Evolutionary conservation across 306 rosid species (phyloP), one percentile per base, ranked within the genome.

Genomic region (Luffa aegyptiaca): DNA sequence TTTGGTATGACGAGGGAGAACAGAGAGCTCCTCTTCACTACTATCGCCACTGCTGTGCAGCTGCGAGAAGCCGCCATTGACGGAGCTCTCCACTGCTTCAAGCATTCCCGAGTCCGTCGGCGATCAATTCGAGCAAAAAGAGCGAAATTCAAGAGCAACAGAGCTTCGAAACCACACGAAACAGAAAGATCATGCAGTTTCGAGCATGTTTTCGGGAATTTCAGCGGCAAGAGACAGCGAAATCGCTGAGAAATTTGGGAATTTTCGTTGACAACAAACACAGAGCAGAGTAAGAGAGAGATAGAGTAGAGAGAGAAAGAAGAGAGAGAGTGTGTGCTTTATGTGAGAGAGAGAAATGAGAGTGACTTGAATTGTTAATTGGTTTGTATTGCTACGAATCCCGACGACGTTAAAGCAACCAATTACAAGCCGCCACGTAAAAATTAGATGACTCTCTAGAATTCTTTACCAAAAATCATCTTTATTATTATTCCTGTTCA

Each of bases 1-100:
- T 81, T 95, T 95, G 13, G 99, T 95, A 68, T 95, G 99, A 61
- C 97, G 97, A 75, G 99, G 99, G 13, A 95, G 93, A 81, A 95
- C 97, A 4, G 99, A 91, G 2, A 95, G 93, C 90, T 95, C 99
- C 81, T 95, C 99, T 59, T 95, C 99, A 42, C 99, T 91, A 21
- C 97, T 92, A 52, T 95, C 99, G 3, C 99, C 97, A 65, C 90
- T 88, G 85, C 89, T 91, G 87, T 91, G 99, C 61, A 93, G 84
- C 65, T 93, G 96, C 1, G 97, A 83, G 91, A 91, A 93, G 2
- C 90, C 97, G 82, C 97, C 97, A 82, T 91, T 87, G 75, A 92
- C 88, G 65, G 97, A 92, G 82, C 92, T 93, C 85, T 93, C 97
- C 86, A 95, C 86, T 72, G 99, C 92, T 81, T 91, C 91, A 49